phyloP scores from a whole-genome alignment of 1,284 basidiomycete species.

The Cryptococcus sp. region DNA sequence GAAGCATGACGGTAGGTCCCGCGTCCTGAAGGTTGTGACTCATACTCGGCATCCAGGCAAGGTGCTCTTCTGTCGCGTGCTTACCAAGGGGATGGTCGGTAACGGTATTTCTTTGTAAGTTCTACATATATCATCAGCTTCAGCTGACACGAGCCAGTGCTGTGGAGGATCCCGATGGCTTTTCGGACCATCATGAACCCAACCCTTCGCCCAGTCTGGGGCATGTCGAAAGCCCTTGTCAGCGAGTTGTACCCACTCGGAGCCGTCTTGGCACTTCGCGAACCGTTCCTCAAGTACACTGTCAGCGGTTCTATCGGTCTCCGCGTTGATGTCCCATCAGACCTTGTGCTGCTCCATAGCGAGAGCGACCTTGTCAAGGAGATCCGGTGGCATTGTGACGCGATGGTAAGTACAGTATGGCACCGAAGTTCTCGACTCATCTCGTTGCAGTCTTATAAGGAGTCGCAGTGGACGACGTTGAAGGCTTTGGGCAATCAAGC shows the following conservation, averaged over 20 bases:
- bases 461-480: neutral
- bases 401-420: neutral
- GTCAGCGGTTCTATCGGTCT: neutral
- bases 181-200: neutral
- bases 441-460: neutral
- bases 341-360: slow-evolving; percentile 5
- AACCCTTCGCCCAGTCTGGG: neutral
- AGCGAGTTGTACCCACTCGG: slow-evolving; percentile 6
- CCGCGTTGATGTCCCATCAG: slow-evolving; percentile 5
- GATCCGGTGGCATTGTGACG: neutral
- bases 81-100: neutral
- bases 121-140: neutral
- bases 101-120: slow-evolving; percentile 6
- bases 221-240: neutral
- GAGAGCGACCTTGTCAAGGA: neutral
- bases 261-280: slow-evolving; percentile 8
- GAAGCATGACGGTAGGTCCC: neutral
- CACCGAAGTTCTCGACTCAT: neutral
- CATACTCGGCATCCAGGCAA: neutral
- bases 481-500: neutral
- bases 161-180: slow-evolving; percentile 7
- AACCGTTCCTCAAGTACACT: slow-evolving; percentile 6
- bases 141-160: neutral
- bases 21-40: neutral
- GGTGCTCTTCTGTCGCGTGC: slow-evolving; percentile 3